Evolutionary conservation across 345 rosid genomes (phyloP).

Genomic region (Eucalyptus regnans): DNA sequence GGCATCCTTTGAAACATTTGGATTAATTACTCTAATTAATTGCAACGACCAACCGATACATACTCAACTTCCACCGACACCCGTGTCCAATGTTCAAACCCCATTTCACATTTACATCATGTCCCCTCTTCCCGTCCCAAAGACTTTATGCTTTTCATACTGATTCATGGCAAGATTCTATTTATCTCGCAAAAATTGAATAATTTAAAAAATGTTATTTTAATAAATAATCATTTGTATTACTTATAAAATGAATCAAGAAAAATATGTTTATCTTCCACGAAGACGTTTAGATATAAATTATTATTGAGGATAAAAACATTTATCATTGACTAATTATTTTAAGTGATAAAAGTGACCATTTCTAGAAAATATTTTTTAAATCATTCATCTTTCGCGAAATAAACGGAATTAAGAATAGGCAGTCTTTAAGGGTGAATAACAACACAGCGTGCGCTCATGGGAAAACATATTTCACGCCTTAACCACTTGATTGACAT

Average conservation of each 20-base stretch:
- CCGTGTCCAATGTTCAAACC: neutral
- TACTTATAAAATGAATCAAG: neutral
- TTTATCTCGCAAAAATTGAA: neutral
- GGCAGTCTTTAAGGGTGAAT: rapidly evolving
- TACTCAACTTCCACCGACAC: neutral
- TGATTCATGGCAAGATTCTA: neutral
- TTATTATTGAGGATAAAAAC: neutral
- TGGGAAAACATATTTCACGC: neutral
- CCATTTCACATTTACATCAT: neutral
- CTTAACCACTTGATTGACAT: neutral
- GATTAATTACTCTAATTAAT: neutral
- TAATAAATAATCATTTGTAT: neutral
- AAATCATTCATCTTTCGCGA: rapidly evolving
- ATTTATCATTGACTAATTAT: neutral
- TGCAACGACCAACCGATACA: neutral
- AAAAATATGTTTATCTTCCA: too few relatives aligned
- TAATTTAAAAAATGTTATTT: too few relatives aligned
- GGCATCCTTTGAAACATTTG: neutral
- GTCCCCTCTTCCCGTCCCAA: neutral
- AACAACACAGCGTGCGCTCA: rapidly evolving
- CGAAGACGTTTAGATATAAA: rapidly evolving
- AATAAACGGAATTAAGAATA: rapidly evolving
- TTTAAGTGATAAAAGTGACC: rapidly evolving
- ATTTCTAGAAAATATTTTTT: neutral
- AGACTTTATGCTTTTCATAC: neutral